A percentile compares a stretch with the other conserved stretches of the same genome.
phyloP scores from a whole-genome alignment of 768 basidiomycete genomes.

The Tricholoma flavovirens region DNA sequence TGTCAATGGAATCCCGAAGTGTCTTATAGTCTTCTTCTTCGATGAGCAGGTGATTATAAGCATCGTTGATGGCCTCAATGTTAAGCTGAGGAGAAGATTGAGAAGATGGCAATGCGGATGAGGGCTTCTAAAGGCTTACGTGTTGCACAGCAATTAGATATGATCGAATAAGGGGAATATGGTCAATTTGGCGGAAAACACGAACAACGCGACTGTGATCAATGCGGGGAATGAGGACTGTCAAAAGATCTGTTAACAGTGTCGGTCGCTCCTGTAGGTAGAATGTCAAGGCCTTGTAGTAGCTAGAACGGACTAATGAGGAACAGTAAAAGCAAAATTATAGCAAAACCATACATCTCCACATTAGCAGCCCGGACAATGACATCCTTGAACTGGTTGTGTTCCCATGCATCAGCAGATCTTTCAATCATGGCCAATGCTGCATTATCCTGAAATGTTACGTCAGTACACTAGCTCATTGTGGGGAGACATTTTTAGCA shows the following conservation, averaged over 20 bases:
- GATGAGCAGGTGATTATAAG: conserved; percentile 96
- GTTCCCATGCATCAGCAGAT: conserved; percentile 98
- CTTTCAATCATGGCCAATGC: conserved; percentile 98
- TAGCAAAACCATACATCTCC: conserved; percentile 65
- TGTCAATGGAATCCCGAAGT: conserved; percentile 94
- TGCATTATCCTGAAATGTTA: conserved; percentile 73
- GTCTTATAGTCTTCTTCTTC: conserved; percentile 99
- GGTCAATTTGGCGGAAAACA: conserved; percentile 92
- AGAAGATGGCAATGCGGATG: neutral
- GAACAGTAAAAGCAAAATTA: neutral
- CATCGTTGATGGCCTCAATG: conserved; percentile 95
- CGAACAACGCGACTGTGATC: conserved; percentile 95
- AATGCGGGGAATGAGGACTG: conserved; percentile 88
- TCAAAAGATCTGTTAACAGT: conserved; percentile 87
- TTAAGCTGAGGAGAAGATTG: conserved; percentile 58
- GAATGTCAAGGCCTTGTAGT: conserved; percentile 93
- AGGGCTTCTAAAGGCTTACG: conserved; percentile 35
- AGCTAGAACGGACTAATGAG: conserved; percentile 39
- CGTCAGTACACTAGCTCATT: neutral
- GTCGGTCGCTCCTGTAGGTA: conserved; percentile 93
- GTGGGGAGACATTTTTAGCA: conserved; percentile 21
- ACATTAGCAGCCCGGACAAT: conserved; percentile 95
- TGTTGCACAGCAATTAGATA: conserved; percentile 98
- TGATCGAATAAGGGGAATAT: conserved; percentile 90
- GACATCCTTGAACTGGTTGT: conserved; percentile 99